Conservation (phyloP, 2,329 filamentous ascomycete species). For the Bipolaris gigantea region DNA sequence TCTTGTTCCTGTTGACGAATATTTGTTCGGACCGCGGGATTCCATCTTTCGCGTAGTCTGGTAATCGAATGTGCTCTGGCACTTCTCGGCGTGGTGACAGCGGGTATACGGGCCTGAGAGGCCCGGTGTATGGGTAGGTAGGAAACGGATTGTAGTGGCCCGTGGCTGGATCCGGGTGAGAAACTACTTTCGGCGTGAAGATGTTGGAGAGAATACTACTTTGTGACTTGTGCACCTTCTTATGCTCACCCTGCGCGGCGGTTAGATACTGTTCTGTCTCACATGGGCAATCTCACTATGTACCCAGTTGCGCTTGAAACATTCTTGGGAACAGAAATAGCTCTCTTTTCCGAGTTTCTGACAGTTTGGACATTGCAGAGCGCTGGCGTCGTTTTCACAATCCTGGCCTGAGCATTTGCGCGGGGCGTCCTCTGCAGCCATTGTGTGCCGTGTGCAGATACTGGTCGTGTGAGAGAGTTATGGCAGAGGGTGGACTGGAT, state of each 20-base stretch:
- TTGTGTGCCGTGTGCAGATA: conserved; percentile 19
- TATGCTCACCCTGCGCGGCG: conserved; percentile 71
- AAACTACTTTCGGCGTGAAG: conserved; percentile 77
- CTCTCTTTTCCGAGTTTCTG: conserved; percentile 87
- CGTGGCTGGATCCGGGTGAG: conserved; percentile 89
- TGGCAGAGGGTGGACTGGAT: background rate
- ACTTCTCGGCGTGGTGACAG: conserved; percentile 53
- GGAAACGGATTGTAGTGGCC: conserved; percentile 92
- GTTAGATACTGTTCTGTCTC: conserved; percentile 26
- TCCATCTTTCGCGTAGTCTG: conserved; percentile 86
- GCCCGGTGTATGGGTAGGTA: conserved; percentile 77
- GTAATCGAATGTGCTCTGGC: conserved; percentile 77
- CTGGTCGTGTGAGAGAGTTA: background rate
- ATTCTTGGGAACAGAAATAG: conserved; percentile 97
- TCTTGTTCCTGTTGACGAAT: conserved; percentile 73
- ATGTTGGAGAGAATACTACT: conserved; percentile 73
- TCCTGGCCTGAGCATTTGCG: conserved; percentile 79
- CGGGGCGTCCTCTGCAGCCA: conserved; percentile 51
- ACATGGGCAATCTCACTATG: conserved; percentile 24
- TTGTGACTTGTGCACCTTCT: conserved; percentile 79
- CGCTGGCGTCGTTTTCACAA: conserved; percentile 83
- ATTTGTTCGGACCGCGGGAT: conserved; percentile 68
- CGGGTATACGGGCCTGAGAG: conserved; percentile 78
- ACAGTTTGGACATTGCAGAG: conserved; percentile 92
- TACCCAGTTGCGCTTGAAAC: conserved; percentile 99